These are phyloP conservation scores for Aplosporella prunicola DNA, from an alignment of 2,329 filamentous ascomycete species.

Conservation along the genomic window DNA sequence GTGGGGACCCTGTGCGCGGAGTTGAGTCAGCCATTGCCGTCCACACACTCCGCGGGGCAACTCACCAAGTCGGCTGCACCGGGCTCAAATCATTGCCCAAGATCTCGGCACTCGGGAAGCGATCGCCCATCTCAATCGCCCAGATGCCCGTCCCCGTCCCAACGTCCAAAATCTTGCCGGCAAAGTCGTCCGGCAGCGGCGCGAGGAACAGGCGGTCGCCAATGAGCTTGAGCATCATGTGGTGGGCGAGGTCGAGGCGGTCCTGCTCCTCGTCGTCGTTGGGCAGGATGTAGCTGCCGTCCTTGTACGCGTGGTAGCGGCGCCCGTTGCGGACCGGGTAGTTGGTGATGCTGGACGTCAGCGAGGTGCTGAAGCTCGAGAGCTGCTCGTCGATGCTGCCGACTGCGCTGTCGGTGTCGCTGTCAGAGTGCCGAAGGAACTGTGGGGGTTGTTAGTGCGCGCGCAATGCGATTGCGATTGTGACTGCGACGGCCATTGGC, in stretches of 20 bases:
- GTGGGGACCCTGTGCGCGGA: slow-evolving; percentile 29
- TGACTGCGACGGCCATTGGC: too few species aligned
- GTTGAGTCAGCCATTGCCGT: too few species aligned
- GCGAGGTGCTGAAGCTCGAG: slow-evolving; percentile 19
- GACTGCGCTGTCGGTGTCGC: slow-evolving; percentile 1
- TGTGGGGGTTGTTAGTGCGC: too few species aligned
- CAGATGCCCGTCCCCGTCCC: slow-evolving; percentile 5
- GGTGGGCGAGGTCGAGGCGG: slow-evolving; percentile 3
- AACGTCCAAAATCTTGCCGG: slow-evolving; percentile 1
- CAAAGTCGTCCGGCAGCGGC: neutral
- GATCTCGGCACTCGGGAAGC: neutral
- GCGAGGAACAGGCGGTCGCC: slow-evolving; percentile 5
- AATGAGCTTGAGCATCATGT: neutral
- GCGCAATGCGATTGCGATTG: too few species aligned
- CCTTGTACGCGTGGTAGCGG: slow-evolving; percentile 9
- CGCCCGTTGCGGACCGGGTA: slow-evolving; percentile 9
- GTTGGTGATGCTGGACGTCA: slow-evolving; percentile 27
- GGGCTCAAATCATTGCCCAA: slow-evolving; percentile 2
- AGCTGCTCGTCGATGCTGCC: slow-evolving; percentile 1
- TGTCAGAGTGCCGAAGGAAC: neutral
- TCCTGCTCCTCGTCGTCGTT: slow-evolving; percentile 5
- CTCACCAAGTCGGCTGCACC: neutral
- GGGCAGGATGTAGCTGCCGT: slow-evolving; percentile 5
- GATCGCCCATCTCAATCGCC: slow-evolving; percentile 1
- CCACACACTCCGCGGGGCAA: too few species aligned